phyloP scores from a whole-genome alignment of 23 red algal species.

The Gracilaria domingensis region DNA sequence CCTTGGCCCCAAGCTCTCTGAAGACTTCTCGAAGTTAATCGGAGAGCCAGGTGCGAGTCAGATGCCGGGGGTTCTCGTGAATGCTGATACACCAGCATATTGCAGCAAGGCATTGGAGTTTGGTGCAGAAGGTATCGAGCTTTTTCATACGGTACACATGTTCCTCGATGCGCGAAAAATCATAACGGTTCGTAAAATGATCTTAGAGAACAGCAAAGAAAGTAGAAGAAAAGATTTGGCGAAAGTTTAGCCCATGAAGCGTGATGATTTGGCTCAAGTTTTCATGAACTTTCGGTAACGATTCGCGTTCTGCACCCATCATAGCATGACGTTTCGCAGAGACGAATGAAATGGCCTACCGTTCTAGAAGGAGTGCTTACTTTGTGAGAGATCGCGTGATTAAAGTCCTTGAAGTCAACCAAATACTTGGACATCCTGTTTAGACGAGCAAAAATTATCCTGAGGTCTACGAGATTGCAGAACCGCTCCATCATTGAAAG shows the following conservation, averaged over 20 bases:
- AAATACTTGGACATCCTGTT: constrained; percentile 60
- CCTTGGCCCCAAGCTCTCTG: constrained; percentile 19
- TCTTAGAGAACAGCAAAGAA: constrained; percentile 17
- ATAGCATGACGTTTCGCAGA: constrained; percentile 56
- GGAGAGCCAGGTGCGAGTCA: constrained; percentile 29
- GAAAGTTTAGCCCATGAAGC: constrained; percentile 59
- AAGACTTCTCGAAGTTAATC: constrained; percentile 36
- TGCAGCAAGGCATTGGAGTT: constrained; percentile 50
- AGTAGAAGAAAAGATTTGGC: constrained; percentile 29
- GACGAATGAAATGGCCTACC: constrained; percentile 23
- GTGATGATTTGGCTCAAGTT: constrained; percentile 59
- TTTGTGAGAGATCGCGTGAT: constrained; percentile 26
- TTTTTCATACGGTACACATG: constrained; percentile 68
- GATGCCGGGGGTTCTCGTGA: constrained; percentile 37
- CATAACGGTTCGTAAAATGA: constrained; percentile 53
- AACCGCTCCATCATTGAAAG: constrained; percentile 32
- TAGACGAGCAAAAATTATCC: constrained; percentile 44
- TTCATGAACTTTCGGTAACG: constrained; percentile 49
- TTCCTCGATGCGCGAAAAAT: constrained; percentile 58
- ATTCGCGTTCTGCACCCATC: constrained; percentile 63
- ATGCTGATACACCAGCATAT: constrained; percentile 51
- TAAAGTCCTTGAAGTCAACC: constrained; percentile 50
- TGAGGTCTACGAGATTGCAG: constrained; percentile 69
- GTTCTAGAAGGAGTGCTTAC: neutral
- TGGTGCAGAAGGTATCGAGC: constrained; percentile 61